Evolutionary conservation across 1,284 basidiomycete genomes (phyloP), one percentile per base, ranked within the genome.

Genomic region (Vanrija sp.): DNA sequence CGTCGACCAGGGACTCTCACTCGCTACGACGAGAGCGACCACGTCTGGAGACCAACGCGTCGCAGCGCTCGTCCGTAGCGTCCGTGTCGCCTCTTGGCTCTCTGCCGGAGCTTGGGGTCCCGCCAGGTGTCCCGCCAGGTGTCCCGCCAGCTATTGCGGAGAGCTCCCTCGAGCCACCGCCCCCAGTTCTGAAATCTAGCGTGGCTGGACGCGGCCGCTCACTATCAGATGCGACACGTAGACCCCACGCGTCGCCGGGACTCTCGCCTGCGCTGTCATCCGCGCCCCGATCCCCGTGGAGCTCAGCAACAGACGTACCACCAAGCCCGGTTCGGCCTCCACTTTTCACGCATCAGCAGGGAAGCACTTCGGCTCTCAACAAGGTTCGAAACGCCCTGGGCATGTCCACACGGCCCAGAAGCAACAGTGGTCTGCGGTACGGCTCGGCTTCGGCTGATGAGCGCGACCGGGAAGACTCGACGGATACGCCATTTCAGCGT

Each of bases 361-460:
- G 34, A 34, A 34, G 34, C 34, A 34, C 34, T 5, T 34, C 34
- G 34, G 34, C 34, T 15, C 34, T 34, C 10, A 34, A 34, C 34
- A 34, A 34, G 14, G 34, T 34, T 34, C 34, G 34, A 34, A 34
- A 34, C 34, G 34, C 34, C 34, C 34, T 34, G 7, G 34, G 34
- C 34, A 34, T 34, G 61, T 34, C 34, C 34, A 34, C 23, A 43
- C 58, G 73, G 6, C 56, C 62, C 7, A 49, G 72, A 12, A 71
- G 70, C 53, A 68, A 64, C 45, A 71, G 69, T 48, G 46, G 65
- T 3, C 54, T 70, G 9, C 57, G 58, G 21, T 54, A 57, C 16
- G 62, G 57, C 38, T 65, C 65, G 16, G 57, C 65, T 1, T 65
- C 65, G n/a, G 57, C 65, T 1, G 68, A 72, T 49, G 73, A 73